A percentile compares a stretch with the other conserved stretches of the same genome.
Evolutionary conservation across 352 stramenopile genomes (phyloP).

Genomic region (Phytophthora megakarya): DNA sequence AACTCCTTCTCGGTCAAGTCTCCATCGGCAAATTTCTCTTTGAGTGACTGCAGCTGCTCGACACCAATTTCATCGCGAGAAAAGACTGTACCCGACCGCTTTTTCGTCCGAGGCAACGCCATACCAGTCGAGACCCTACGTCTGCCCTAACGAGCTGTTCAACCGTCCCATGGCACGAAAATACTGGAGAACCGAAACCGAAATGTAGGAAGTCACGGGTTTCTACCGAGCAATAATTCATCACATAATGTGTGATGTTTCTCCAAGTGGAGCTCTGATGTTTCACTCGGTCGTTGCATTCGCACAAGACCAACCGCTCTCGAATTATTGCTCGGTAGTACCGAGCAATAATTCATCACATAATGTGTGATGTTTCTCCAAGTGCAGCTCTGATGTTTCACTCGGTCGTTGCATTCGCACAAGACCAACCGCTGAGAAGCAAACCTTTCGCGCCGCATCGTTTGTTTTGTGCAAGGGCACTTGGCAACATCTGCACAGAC

Average conservation of each 20-base stretch:
- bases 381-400: background rate
- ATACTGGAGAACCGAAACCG: conserved; percentile 25
- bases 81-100: conserved; percentile 67
- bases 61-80: conserved; percentile 83
- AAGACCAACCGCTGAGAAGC: background rate
- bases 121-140: conserved; percentile 8
- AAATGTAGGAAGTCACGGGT: too few species aligned
- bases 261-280: background rate
- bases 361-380: background rate
- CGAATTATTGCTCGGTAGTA: too few species aligned
- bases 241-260: background rate
- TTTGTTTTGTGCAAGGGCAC: conserved; percentile 18
- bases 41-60: conserved; percentile 82
- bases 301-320: background rate
- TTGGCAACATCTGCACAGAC: conserved; percentile 17
- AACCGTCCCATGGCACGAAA: conserved; percentile 14
- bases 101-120: conserved; percentile 36
- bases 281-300: background rate
- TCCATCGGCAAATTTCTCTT: conserved; percentile 83
- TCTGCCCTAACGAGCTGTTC: background rate
- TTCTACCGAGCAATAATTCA: background rate
- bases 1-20: conserved; percentile 88
- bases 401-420: background rate
- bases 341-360: background rate
- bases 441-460: conserved; percentile 17